Percentiles rank a stretch among this genome's conserved stretches.
Evolutionary conservation across 805 yeast species (phyloP).

Genomic region (Kurtzmaniella cleridarum): DNA sequence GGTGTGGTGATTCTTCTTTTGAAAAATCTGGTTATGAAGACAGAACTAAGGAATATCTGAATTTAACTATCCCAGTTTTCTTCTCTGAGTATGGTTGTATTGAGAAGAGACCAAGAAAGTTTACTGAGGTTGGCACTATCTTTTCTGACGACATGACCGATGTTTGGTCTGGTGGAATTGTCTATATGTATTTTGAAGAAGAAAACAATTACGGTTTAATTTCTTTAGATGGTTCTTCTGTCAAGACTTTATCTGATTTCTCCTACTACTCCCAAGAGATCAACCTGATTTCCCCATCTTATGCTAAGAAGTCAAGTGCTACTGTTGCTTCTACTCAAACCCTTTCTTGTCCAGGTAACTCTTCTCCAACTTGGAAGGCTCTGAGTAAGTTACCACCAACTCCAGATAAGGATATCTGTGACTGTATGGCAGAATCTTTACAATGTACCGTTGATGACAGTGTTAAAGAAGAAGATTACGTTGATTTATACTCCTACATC

Average conservation of each 20-base stretch:
- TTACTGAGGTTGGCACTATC: constrained; percentile 67
- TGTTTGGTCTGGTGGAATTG: constrained; percentile 93
- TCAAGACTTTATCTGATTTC: constrained; percentile 60
- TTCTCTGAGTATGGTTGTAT: constrained; percentile 92
- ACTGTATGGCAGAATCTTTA: constrained; percentile 53
- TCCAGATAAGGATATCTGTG: constrained; percentile 60
- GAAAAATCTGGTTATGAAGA: constrained; percentile 59
- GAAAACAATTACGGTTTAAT: constrained; percentile 80
- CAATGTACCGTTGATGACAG: constrained; percentile 55
- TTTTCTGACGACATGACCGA: constrained; percentile 71
- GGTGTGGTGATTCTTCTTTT: constrained; percentile 73
- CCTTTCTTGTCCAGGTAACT: constrained; percentile 55
- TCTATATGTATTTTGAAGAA: constrained; percentile 87
- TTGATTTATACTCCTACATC: constrained; percentile 50
- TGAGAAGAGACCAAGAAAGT: constrained; percentile 63
- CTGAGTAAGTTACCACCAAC: constrained; percentile 71
- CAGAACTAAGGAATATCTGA: constrained; percentile 66
- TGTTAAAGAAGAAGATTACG: constrained; percentile 53
- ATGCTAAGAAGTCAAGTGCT: constrained; percentile 35
- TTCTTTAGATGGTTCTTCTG: constrained; percentile 42
- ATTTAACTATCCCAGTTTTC: constrained; percentile 74
- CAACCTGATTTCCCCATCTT: constrained; percentile 30
- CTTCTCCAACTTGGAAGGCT: constrained; percentile 56
- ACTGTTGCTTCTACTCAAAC: constrained; percentile 24
- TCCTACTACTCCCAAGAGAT: constrained; percentile 30